Percentiles rank a stretch among this genome's conserved stretches.
Conservation (phyloP, 768 basidiomycete species). For the Leucosporidium scottii region DNA sequence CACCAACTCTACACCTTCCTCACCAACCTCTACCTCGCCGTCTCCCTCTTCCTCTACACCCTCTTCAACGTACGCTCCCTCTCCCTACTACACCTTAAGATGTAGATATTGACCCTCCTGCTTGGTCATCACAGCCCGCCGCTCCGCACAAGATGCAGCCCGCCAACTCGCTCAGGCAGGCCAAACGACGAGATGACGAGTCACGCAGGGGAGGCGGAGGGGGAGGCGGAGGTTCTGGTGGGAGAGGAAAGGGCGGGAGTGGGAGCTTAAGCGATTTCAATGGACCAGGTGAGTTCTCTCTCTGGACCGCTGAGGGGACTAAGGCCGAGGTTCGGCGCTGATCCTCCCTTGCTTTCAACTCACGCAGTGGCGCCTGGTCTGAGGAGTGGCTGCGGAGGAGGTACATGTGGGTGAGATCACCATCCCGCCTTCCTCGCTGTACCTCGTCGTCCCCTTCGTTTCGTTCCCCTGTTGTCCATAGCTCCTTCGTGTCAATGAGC, state of each 20-base stretch:
- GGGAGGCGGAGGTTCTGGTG: neutral
- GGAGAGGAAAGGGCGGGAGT: neutral
- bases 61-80: conserved; percentile 10
- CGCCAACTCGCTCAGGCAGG: neutral
- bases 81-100: neutral
- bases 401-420: neutral
- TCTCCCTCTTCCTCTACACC: conserved; percentile 10
- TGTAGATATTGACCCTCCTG: neutral
- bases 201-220: neutral
- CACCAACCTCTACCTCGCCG: conserved; percentile 3
- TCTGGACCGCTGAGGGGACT: neutral
- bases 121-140: neutral
- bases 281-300: neutral
- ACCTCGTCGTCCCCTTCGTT: no score
- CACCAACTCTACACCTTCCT: neutral
- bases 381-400: neutral
- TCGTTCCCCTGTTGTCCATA: no score
- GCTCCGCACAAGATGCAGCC: neutral
- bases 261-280: neutral
- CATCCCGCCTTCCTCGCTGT: no score
- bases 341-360: neutral
- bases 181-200: no score
- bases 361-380: neutral
- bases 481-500: no score
- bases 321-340: neutral